A percentile compares a stretch with the other conserved stretches of the same genome.
These are phyloP conservation scores for Eruca vesicaria DNA, from an alignment of 441 rosid genomes.

Conservation along the genomic window DNA sequence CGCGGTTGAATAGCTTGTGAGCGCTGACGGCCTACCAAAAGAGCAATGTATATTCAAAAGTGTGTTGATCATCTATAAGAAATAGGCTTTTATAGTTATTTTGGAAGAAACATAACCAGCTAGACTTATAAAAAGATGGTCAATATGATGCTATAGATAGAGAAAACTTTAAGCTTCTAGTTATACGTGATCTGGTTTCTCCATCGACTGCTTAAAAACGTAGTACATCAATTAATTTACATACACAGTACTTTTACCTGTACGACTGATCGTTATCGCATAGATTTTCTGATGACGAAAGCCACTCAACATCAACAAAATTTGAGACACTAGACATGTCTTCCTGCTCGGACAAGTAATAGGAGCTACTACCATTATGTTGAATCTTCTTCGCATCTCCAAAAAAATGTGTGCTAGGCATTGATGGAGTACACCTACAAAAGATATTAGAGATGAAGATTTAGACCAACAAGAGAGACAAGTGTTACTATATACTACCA, in stretches of 20 bases:
- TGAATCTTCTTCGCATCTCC: conserved; percentile 59
- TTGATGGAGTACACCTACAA: conserved; percentile 65
- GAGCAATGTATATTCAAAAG: not conserved
- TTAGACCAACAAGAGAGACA: conserved; percentile 5
- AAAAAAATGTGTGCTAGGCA: conserved; percentile 70
- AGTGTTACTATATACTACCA: not conserved
- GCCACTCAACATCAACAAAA: conserved; percentile 87
- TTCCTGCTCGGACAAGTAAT: conserved; percentile 59
- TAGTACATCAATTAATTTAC: not conserved
- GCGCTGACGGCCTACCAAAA: conserved; percentile 65
- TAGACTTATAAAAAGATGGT: not conserved
- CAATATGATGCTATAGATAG: not conserved
- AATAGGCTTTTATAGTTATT: not conserved
- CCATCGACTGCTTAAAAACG: not conserved
- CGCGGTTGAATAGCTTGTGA: conserved; percentile 47
- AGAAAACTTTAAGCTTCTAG: not conserved
- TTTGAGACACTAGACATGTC: conserved; percentile 68
- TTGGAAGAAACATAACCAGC: not conserved
- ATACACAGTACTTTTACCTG: conserved; percentile 48
- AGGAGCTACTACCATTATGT: conserved; percentile 46
- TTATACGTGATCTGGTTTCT: not conserved
- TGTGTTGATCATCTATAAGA: not conserved
- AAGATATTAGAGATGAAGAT: not conserved
- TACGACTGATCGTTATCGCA: conserved; percentile 78
- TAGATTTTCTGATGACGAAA: conserved; percentile 85